phyloP scores from a whole-genome alignment of 805 yeast genomes.

The Citeromyces nyonsensis region DNA sequence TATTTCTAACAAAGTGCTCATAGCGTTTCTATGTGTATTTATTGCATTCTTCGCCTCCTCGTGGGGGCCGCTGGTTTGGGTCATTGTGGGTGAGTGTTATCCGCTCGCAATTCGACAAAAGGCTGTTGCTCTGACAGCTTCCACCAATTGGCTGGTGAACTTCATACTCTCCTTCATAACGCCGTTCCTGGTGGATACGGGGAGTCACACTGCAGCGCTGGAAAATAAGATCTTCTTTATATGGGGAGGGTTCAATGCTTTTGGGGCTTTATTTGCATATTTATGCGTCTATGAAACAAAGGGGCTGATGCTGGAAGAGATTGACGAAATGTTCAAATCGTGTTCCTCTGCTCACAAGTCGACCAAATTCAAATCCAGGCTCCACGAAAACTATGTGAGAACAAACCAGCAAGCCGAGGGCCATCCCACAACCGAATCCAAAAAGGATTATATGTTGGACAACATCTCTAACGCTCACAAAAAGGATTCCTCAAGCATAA shows the following conservation, averaged over 20 bases:
- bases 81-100: slow-evolving; percentile 46
- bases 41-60: slow-evolving; percentile 68
- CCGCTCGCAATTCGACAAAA: slow-evolving; percentile 63
- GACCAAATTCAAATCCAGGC: slow-evolving; percentile 16
- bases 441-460: not conserved
- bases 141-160: slow-evolving; percentile 71
- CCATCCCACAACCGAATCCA: not conserved
- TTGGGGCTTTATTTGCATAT: slow-evolving; percentile 46
- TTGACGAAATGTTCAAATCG: slow-evolving; percentile 55
- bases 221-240: slow-evolving; percentile 65
- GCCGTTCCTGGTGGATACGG: slow-evolving; percentile 61
- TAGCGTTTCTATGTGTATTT: slow-evolving; percentile 53
- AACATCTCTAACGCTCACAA: not conserved
- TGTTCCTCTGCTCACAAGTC: slow-evolving; percentile 43
- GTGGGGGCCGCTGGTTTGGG: slow-evolving; percentile 83
- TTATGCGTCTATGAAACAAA: slow-evolving; percentile 66
- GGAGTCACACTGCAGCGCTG: slow-evolving; percentile 48
- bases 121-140: slow-evolving; percentile 61
- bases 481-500: not conserved
- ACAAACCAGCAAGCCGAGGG: not conserved
- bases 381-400: slow-evolving; percentile 6
- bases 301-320: slow-evolving; percentile 68
- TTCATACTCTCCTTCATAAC: slow-evolving; percentile 62
- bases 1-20: slow-evolving; percentile 35
- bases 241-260: slow-evolving; percentile 60